Evolutionary conservation across 192 early-diverging fungal genomes (phyloP), one percentile per base, ranked within the genome.

Genomic region (Coemansia sp.): DNA sequence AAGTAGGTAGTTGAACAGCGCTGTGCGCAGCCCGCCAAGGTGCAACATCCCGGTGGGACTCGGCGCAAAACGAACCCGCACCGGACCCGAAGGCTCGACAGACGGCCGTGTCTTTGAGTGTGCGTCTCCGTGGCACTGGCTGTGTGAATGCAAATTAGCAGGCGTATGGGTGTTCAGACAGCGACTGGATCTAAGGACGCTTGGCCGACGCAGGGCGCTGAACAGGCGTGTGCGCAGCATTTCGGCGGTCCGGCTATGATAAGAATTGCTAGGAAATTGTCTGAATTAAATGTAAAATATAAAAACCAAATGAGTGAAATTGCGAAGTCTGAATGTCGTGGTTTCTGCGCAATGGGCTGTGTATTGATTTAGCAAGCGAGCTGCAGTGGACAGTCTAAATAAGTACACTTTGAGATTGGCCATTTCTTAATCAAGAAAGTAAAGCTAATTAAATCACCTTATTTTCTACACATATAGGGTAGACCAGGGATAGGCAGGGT

Each of bases 41-140:
- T 98, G 96, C 58, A 98, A 85, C 68, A 90, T 86, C 14, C 96
- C 96, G 4, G 96, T 96, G 5, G 96, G 96, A 52, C 92, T 94
- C 5, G 96, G 96, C 17, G 96, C 96, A 72, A 98, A 98, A 20
- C 96, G 88, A 18, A 95, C 94, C 32, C 94, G 84, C 20, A 87
- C 90, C 8, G 86, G 79, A 5, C 66, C 80, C 2, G 79, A 69
- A n/a, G 78, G 73, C 70, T 78, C 74, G 12, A 65, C 15, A 17
- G 34, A 34, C 5, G 14, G 8, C 0, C 57, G 28, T 7, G 6
- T 9, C 20, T 9, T 15, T 57, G 57, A 12, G 17, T 37, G 17
- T 15, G 57, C 57, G 57, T 59, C 34, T 8, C 3, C 35, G 32
- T 53, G 45, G 17, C 33, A n/a, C n/a, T 22, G 59, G 11, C 9